Percentiles rank a stretch among this genome's conserved stretches.
Conservation (phyloP, 2,329 filamentous ascomycete species). For the Tricladium varicosporioides region DNA sequence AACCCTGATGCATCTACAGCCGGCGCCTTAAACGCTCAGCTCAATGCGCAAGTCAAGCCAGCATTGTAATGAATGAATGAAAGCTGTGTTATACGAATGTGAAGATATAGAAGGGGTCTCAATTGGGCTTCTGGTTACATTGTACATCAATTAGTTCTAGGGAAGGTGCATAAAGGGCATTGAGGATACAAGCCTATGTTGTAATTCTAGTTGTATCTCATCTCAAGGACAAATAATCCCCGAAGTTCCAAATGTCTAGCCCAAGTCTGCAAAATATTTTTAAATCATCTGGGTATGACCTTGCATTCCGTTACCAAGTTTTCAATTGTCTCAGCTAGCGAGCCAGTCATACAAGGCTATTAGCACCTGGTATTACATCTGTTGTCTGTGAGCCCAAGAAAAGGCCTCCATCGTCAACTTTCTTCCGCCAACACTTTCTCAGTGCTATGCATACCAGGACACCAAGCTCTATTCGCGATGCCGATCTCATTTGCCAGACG, state of each 20-base stretch:
- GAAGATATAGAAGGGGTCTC: slow-evolving; percentile 8
- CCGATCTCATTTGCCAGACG: slow-evolving; percentile 19
- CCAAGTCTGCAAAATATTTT: not conserved
- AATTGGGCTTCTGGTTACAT: slow-evolving; percentile 20
- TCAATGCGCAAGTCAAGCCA: slow-evolving; percentile 29
- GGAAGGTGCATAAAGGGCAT: slow-evolving; percentile 23
- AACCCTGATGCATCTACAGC: slow-evolving; percentile 22
- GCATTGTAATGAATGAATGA: slow-evolving; percentile 29
- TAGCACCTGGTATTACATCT: not conserved
- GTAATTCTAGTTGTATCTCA: slow-evolving; percentile 35
- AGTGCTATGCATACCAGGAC: slow-evolving; percentile 5
- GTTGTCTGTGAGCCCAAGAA: not conserved
- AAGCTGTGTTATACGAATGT: slow-evolving; percentile 5
- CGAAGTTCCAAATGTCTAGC: not conserved
- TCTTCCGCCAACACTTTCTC: slow-evolving; percentile 2
- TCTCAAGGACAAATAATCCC: slow-evolving; percentile 24
- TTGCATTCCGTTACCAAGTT: not conserved
- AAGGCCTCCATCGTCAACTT: not conserved
- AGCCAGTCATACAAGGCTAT: slow-evolving; percentile 15
- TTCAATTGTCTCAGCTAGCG: not conserved
- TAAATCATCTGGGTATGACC: not conserved
- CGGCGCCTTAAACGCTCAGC: slow-evolving; percentile 27
- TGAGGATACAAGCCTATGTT: slow-evolving; percentile 26
- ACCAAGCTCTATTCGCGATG: slow-evolving; percentile 18
- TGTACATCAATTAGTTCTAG: slow-evolving; percentile 28